phyloP scores from a whole-genome alignment of 2,329 filamentous ascomycete genomes.

The Fusarium sp. region DNA sequence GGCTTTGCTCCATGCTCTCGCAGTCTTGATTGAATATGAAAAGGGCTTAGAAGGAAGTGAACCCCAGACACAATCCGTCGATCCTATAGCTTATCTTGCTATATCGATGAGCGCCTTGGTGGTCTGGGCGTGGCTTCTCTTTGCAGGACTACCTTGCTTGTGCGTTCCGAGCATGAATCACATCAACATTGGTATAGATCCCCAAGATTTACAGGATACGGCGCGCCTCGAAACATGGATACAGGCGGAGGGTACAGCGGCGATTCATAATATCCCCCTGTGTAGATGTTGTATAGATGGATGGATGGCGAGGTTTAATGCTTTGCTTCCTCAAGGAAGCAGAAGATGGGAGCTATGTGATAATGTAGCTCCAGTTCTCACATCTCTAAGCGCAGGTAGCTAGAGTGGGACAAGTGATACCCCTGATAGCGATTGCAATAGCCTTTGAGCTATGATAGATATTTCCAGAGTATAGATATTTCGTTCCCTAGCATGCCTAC shows the following conservation, averaged over 20 bases:
- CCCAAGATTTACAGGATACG: constrained; percentile 41
- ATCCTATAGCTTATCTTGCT: constrained; percentile 52
- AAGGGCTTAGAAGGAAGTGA: constrained; percentile 31
- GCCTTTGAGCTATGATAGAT: neutral
- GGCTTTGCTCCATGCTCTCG: constrained; percentile 50
- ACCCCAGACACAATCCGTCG: constrained; percentile 33
- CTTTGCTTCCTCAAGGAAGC: constrained; percentile 31
- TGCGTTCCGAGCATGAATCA: constrained; percentile 45
- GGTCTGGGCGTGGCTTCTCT: constrained; percentile 52
- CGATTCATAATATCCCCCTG: constrained; percentile 47
- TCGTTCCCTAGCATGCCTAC: too few relatives aligned
- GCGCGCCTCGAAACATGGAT: constrained; percentile 47
- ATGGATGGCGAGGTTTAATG: constrained; percentile 44
- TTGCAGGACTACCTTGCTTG: constrained; percentile 41
- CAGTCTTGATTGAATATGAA: constrained; percentile 47
- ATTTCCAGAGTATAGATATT: neutral
- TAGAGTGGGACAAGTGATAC: constrained; percentile 27
- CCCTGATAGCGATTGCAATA: neutral
- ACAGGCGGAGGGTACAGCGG: constrained; percentile 36
- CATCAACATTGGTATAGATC: constrained; percentile 39
- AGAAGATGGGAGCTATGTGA: constrained; percentile 39
- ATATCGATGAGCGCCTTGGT: constrained; percentile 48
- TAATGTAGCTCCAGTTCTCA: constrained; percentile 39
- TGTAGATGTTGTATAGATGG: constrained; percentile 46
- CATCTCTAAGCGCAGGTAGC: constrained; percentile 11